phyloP scores from a whole-genome alignment of 1,284 basidiomycete species.

The Pascua sp. region DNA sequence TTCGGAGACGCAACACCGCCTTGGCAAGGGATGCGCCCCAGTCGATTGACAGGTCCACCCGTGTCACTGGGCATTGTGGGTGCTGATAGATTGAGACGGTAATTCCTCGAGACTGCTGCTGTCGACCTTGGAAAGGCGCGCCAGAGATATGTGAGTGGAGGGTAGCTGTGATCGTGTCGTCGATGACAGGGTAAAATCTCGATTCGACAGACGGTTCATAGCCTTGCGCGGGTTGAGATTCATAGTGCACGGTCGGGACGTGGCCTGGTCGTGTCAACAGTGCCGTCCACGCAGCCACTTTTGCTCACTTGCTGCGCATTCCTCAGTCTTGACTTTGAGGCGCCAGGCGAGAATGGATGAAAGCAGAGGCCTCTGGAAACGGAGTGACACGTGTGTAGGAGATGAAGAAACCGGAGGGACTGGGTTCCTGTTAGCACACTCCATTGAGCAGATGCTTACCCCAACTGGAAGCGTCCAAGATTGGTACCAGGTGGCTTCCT shows the following conservation, averaged over 20 bases:
- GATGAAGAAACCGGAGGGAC: background rate
- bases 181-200: conserved; percentile 62
- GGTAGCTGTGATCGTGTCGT: conserved; percentile 46
- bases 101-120: conserved; percentile 17
- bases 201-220: conserved; percentile 53
- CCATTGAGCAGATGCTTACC: background rate
- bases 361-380: background rate
- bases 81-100: conserved; percentile 45
- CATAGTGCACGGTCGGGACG: conserved; percentile 22
- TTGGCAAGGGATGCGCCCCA: conserved; percentile 67
- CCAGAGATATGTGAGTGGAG: conserved; percentile 65
- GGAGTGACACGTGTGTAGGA: conserved; percentile 1
- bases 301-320: conserved; percentile 17
- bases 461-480: background rate
- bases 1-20: conserved; percentile 67
- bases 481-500: background rate
- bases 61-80: conserved; percentile 47
- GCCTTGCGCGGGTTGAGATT: conserved; percentile 24
- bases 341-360: conserved; percentile 10
- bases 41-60: conserved; percentile 59
- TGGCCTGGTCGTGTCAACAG: conserved; percentile 6
- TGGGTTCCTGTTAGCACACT: no score
- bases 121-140: conserved; percentile 60
- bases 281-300: no score
- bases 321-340: background rate